Evolutionary conservation across 2,329 filamentous ascomycete genomes (phyloP).

Genomic region (Diaporthe ilicicola): DNA sequence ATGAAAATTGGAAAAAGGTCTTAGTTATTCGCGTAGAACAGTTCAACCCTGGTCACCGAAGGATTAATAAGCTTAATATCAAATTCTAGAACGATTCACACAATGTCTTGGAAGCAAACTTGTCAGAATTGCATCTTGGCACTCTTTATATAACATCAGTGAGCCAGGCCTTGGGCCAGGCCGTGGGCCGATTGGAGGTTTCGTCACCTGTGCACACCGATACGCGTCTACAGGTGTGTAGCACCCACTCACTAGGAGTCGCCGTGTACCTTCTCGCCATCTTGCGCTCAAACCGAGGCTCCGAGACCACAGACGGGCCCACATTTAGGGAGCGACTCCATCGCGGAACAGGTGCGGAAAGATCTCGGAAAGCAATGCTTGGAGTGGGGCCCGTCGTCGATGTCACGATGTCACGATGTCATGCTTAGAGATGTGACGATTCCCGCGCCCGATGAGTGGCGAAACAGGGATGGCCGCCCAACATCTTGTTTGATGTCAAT

Average conservation of each 20-base stretch:
- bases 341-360: conserved; percentile 6
- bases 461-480: not conserved
- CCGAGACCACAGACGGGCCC: conserved; percentile 5
- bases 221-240: conserved; percentile 1
- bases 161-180: too few relatives aligned
- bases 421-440: not conserved
- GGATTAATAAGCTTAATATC: conserved; percentile 1
- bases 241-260: not conserved
- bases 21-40: not conserved
- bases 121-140: not conserved
- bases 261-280: not conserved
- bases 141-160: not conserved
- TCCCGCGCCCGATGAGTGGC: conserved; percentile 1
- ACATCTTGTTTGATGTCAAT: not conserved
- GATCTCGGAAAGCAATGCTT: not conserved
- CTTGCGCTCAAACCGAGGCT: conserved; percentile 1
- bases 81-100: not conserved
- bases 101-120: not conserved
- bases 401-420: not conserved
- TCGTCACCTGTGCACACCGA: conserved; percentile 1
- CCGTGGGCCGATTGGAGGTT: not conserved
- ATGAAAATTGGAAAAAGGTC: not conserved
- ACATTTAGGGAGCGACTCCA: not conserved
- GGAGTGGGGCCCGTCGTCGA: not conserved
- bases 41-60: not conserved